Evolutionary conservation across 2,329 filamentous ascomycete species (phyloP), one percentile per base, ranked within the genome.

Genomic region (Fusarium sp.): DNA sequence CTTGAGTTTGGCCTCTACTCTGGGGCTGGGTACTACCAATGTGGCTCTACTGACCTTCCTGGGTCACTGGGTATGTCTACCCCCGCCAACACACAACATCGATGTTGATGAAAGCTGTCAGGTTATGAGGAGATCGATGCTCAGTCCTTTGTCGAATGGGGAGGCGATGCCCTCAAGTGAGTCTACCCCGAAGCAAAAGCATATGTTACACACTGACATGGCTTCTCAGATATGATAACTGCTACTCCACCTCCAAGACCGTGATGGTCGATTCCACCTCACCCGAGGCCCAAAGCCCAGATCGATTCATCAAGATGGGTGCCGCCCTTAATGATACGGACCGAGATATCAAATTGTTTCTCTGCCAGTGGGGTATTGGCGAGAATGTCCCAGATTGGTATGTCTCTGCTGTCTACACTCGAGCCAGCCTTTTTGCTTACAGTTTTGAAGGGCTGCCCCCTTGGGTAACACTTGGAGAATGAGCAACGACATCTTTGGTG

Each of bases 1-100:
- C 73, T 90, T 15, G 83, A 86, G 33, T 90, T 88, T 72, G 88
- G 88, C 1, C 80, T 90, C n/a, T 90, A 90, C 70, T 89, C 87
- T 4, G 87, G 87, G 0, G 84, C 82, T 6, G 84, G 85, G 2
- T 84, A 86, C 38, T 78, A 84, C 6, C 85, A 87, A 68, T 86
- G 85, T 40, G 84, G 85, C 2, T 84, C 82, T 3, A 80, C 78
- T 1, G 82, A 84, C 15, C 79, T 85, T 8, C 84, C 84, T 9
- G 87, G 86, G 1, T 85, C 84, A 3, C 75, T 87, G 2, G 84
- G 85, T 86, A 74, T 32, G 78, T 74, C 14, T 60, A 14, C 2
- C 8, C 3, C 2, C 2, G 0, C 1, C 6, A 4, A 2, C 9
- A 8, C 2, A 2, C 4, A 43, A 2, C 4, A n/a, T 32, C 3